These are phyloP conservation scores for Oryza australiensis DNA, from an alignment of 176 grass and related monocot species.

Conservation along the genomic window DNA sequence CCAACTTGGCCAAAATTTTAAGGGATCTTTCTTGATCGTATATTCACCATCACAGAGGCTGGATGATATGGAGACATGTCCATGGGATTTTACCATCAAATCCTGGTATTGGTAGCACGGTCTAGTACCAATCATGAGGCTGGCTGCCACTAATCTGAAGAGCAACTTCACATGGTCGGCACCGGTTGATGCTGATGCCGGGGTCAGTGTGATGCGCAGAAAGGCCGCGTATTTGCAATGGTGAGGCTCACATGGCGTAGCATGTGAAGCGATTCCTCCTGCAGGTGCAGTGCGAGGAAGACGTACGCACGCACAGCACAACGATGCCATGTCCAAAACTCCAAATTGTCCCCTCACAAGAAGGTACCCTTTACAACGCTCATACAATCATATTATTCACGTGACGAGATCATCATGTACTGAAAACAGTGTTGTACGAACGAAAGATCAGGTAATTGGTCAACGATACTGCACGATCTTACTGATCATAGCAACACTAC, in stretches of 20 bases:
- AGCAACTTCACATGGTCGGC: constrained; percentile 15
- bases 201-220: neutral
- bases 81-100: neutral
- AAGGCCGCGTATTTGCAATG: neutral
- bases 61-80: neutral
- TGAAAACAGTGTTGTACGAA: neutral
- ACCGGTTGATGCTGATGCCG: neutral
- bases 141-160: neutral
- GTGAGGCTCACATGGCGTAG: constrained; percentile 23
- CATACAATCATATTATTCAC: neutral
- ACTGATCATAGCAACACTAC: neutral
- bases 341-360: neutral
- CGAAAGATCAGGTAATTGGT: neutral
- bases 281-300: neutral
- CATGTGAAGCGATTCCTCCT: constrained; percentile 29
- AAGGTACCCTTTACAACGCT: neutral
- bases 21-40: neutral
- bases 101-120: neutral
- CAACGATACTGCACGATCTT: neutral
- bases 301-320: neutral
- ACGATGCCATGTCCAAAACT: neutral
- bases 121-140: constrained; percentile 11
- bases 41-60: neutral
- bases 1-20: neutral
- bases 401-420: neutral